A percentile compares a stretch with the other conserved stretches of the same genome.
These are phyloP conservation scores for Vickermania ingenoplastis DNA, from an alignment of 208 protist genomes.

Conservation along the genomic window DNA sequence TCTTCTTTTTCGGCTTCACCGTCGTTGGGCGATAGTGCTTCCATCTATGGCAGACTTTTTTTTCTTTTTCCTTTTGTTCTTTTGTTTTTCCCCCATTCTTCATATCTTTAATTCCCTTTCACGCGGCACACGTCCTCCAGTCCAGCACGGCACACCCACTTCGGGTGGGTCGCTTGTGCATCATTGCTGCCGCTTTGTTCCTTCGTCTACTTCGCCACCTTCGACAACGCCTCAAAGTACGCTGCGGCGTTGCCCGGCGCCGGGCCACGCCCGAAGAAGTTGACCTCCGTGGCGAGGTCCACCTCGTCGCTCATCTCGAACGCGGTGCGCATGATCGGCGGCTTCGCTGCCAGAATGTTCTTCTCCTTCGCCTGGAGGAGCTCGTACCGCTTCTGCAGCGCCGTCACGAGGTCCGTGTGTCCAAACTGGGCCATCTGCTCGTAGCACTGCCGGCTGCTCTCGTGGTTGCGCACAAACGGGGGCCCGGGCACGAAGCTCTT, in stretches of 20 bases:
- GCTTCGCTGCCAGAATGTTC: conserved; percentile 34
- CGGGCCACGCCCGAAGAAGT: conserved; percentile 73
- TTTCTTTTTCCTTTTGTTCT: too few species aligned
- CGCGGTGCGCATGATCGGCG: conserved; percentile 65
- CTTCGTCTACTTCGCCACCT: conserved; percentile 9
- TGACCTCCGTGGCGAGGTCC: conserved; percentile 70
- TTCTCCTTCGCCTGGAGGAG: conserved; percentile 57
- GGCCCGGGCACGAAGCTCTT: conserved; percentile 67
- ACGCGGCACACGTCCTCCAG: too few species aligned
- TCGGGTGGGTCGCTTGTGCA: too few species aligned
- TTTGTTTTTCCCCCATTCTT: too few species aligned
- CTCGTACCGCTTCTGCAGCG: conserved; percentile 58
- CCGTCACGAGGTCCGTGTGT: conserved; percentile 29
- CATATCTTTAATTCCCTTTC: too few species aligned
- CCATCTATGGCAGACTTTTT: too few species aligned
- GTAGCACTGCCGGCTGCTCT: conserved; percentile 58
- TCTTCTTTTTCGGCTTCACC: too few species aligned
- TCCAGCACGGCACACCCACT: too few species aligned
- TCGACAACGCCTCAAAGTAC: conserved; percentile 66
- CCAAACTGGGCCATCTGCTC: conserved; percentile 58
- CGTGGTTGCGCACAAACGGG: conserved; percentile 63
- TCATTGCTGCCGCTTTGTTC: too few species aligned
- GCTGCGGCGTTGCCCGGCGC: conserved; percentile 71
- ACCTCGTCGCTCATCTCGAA: conserved; percentile 87
- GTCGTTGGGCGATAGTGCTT: too few species aligned